A percentile compares a stretch with the other conserved stretches of the same genome.
Conservation (phyloP, 2,329 filamentous ascomycete genomes). For the Cercospora zeae-maydis region DNA sequence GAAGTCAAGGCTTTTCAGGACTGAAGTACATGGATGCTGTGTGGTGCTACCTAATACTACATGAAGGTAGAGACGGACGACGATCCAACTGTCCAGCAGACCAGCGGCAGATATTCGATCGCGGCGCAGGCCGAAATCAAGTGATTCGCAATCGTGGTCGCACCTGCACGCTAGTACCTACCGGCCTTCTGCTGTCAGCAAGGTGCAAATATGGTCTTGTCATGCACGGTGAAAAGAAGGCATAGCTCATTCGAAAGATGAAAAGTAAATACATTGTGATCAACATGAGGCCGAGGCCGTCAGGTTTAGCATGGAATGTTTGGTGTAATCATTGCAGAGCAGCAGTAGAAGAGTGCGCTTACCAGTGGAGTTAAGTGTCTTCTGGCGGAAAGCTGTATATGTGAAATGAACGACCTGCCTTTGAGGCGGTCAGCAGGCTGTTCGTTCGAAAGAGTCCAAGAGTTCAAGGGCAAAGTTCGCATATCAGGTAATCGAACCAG, state of each 20-base stretch:
- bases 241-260: slow-evolving; percentile 72
- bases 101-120: neutral
- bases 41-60: neutral
- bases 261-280: slow-evolving; percentile 66
- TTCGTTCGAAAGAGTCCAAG: neutral
- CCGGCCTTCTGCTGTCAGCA: neutral
- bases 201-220: neutral
- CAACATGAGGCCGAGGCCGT: slow-evolving; percentile 61
- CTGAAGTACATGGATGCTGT: slow-evolving; percentile 11
- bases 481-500: slow-evolving; percentile 50
- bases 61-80: neutral
- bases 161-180: neutral
- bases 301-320: slow-evolving; percentile 77
- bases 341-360: slow-evolving; percentile 27
- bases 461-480: neutral
- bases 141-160: neutral
- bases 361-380: slow-evolving; percentile 15
- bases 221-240: neutral
- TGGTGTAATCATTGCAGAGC: slow-evolving; percentile 59
- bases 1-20: slow-evolving; percentile 35
- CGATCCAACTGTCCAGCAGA: neutral
- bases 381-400: neutral
- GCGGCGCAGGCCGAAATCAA: neutral
- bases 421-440: slow-evolving; percentile 25
- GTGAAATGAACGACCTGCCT: slow-evolving; percentile 29